A percentile compares a stretch with the other conserved stretches of the same genome.
These are phyloP conservation scores for Neopestalotiopsis rosae DNA, from an alignment of 2,329 filamentous ascomycete species.

Conservation along the genomic window DNA sequence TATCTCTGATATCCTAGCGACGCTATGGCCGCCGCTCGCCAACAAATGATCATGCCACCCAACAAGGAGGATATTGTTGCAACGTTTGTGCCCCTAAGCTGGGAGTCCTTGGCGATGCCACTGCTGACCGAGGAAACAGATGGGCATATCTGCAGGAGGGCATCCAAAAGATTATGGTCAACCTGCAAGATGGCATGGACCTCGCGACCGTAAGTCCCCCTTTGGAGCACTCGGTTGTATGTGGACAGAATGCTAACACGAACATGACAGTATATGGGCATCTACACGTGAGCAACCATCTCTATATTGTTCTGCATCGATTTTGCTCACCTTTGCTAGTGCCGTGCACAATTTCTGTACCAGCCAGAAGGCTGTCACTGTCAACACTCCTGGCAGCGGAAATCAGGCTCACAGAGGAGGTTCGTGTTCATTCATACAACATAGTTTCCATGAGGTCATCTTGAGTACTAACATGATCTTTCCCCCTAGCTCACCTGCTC, in stretches of 20 bases:
- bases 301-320: background rate
- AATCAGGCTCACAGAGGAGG: conserved; percentile 72
- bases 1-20: background rate
- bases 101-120: background rate
- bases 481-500: conserved; percentile 80
- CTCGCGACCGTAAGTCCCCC: conserved; percentile 74
- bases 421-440: conserved; percentile 35
- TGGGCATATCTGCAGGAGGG: conserved; percentile 90
- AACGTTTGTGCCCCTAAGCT: background rate
- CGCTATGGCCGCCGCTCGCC: conserved; percentile 4
- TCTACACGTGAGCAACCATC: conserved; percentile 74
- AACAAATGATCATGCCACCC: conserved; percentile 14
- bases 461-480: background rate
- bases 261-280: conserved; percentile 79
- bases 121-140: conserved; percentile 50
- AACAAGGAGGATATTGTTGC: conserved; percentile 18
- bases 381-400: conserved; percentile 48
- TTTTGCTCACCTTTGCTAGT: conserved; percentile 51
- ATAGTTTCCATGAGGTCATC: background rate
- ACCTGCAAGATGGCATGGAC: conserved; percentile 90
- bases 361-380: conserved; percentile 88
- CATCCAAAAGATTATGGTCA: conserved; percentile 91
- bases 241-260: conserved; percentile 19
- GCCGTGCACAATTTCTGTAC: conserved; percentile 99
- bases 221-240: no score